Conservation (phyloP, 1,284 basidiomycete species). For the Ceratobasidium sp. region DNA sequence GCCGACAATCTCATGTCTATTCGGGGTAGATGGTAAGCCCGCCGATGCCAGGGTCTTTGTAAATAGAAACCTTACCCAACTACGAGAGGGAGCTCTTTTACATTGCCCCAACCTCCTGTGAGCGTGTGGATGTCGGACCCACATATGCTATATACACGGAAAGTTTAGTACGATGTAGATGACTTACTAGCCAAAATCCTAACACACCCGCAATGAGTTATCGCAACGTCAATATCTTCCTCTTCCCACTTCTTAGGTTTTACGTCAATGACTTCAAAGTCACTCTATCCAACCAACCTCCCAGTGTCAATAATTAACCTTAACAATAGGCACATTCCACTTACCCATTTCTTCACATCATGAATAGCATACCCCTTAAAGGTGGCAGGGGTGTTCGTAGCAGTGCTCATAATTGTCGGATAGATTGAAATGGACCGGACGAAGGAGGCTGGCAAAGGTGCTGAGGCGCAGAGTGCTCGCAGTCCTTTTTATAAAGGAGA, state of each 20-base stretch:
- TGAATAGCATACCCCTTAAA: constrained; percentile 48
- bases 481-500: too few species aligned
- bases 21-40: constrained; percentile 47
- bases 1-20: constrained; percentile 75
- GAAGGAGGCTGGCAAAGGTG: too few species aligned
- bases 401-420: too few species aligned
- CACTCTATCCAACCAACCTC: constrained; percentile 54
- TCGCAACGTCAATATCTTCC: constrained; percentile 59
- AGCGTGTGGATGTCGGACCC: constrained; percentile 70
- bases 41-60: background rate
- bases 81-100: constrained; percentile 59
- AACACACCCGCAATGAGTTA: constrained; percentile 57
- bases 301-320: background rate
- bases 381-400: too few species aligned
- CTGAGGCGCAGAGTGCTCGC: too few species aligned
- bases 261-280: constrained; percentile 61
- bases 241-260: constrained; percentile 57
- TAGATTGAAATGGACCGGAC: too few species aligned
- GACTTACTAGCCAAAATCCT: background rate
- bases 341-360: constrained; percentile 46
- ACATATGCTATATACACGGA: constrained; percentile 56
- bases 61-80: constrained; percentile 54
- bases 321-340: background rate
- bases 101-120: constrained; percentile 65
- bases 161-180: background rate